These are phyloP conservation scores for Fraxinus greggii DNA, from an alignment of 305 asterid species.

Conservation along the genomic window DNA sequence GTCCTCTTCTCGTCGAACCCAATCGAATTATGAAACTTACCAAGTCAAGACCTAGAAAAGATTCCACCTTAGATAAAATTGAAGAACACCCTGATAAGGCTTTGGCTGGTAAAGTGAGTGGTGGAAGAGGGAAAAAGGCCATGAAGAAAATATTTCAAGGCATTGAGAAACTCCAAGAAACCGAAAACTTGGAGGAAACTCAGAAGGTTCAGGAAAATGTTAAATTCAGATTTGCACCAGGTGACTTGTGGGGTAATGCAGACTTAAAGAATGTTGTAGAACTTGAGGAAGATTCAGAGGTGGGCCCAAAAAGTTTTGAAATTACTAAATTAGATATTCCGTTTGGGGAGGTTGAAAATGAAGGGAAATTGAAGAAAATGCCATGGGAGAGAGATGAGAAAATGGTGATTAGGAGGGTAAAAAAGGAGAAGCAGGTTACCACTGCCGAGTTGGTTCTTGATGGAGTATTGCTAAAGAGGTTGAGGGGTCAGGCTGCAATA, in stretches of 20 bases:
- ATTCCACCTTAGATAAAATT: constrained; percentile 20
- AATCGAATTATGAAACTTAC: constrained; percentile 49
- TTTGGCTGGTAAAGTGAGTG: constrained; percentile 68
- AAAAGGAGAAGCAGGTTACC: constrained; percentile 44
- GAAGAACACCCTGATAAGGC: constrained; percentile 37
- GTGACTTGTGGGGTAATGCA: constrained; percentile 51
- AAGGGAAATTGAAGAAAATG: constrained; percentile 39
- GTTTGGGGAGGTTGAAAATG: constrained; percentile 35
- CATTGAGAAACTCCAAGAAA: constrained; percentile 54
- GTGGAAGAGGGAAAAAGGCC: constrained; percentile 74
- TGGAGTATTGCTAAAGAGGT: constrained; percentile 55
- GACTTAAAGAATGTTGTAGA: constrained; percentile 22
- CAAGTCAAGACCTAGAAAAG: constrained; percentile 44
- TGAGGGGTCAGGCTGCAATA: constrained; percentile 63
- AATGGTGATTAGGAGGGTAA: constrained; percentile 39
- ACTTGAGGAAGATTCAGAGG: constrained; percentile 26
- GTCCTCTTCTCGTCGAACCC: constrained; percentile 64
- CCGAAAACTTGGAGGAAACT: constrained; percentile 33
- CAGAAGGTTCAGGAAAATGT: constrained; percentile 22
- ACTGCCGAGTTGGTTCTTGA: constrained; percentile 67
- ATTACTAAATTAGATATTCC: constrained; percentile 37
- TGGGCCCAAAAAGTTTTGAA: constrained; percentile 21
- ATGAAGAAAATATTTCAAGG: constrained; percentile 75
- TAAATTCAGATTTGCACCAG: constrained; percentile 59
- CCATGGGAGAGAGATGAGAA: constrained; percentile 78